A percentile compares a stretch with the other conserved stretches of the same genome.
Evolutionary conservation across 352 stramenopile species (phyloP).

Genomic region (Globisporangium canariense): DNA sequence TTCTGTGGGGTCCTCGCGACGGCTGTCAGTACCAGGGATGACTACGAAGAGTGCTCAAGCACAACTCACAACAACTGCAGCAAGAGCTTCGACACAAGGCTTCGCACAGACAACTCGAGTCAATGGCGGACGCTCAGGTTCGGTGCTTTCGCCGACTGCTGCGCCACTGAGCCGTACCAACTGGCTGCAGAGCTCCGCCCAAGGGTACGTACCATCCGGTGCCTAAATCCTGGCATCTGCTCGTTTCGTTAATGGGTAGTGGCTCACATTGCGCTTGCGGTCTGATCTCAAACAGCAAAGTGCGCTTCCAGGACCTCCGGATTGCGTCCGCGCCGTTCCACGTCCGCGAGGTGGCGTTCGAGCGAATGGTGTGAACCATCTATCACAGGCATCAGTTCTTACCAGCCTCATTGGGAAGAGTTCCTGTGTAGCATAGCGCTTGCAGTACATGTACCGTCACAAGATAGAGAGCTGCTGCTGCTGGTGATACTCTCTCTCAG

Average conservation of each 20-base stretch:
- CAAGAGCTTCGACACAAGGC: background rate
- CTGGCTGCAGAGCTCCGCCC: slow-evolving; percentile 43
- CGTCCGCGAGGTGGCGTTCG: slow-evolving; percentile 66
- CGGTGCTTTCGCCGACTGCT: background rate
- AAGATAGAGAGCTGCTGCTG: background rate
- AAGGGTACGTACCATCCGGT: slow-evolving; percentile 30
- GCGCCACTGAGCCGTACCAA: slow-evolving; percentile 23
- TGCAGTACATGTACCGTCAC: background rate
- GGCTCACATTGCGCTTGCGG: background rate
- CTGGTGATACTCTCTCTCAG: background rate
- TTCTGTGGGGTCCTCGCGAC: background rate
- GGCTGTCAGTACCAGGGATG: background rate
- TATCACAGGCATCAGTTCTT: too few species aligned
- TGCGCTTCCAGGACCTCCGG: slow-evolving; percentile 50
- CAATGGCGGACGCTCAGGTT: background rate
- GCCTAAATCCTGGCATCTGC: too few species aligned
- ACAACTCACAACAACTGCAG: background rate
- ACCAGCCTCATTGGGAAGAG: too few species aligned
- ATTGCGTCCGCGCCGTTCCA: slow-evolving; percentile 61
- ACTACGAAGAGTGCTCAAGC: background rate
- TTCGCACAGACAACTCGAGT: background rate
- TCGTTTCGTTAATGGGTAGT: too few species aligned
- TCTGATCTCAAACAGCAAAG: slow-evolving; percentile 30
- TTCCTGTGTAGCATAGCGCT: background rate
- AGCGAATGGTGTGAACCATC: slow-evolving; percentile 37